Evolutionary conservation across 2,329 filamentous ascomycete species (phyloP).

Genomic region (Hypomyces rosellus): DNA sequence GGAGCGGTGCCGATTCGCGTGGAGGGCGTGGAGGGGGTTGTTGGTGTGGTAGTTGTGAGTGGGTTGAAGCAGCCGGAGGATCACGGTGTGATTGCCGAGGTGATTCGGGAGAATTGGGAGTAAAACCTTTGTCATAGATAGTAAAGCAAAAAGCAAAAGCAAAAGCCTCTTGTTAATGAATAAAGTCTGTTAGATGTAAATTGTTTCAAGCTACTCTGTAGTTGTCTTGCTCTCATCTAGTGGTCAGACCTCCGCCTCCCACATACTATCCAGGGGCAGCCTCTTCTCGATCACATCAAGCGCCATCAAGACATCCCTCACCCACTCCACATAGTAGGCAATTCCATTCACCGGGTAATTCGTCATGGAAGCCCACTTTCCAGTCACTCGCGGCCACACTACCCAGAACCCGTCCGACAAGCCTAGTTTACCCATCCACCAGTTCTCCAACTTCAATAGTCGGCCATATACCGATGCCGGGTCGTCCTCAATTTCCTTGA

Average conservation of each 20-base stretch:
- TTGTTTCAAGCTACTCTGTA: too few species aligned
- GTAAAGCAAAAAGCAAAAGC: too few species aligned
- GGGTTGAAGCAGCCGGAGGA: constrained; percentile 73
- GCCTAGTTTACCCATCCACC: background rate
- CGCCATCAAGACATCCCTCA: too few species aligned
- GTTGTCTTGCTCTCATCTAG: too few species aligned
- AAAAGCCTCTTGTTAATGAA: too few species aligned
- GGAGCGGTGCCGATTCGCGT: constrained; percentile 70
- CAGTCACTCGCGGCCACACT: background rate
- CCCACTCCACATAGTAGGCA: too few species aligned
- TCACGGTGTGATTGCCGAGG: constrained; percentile 68
- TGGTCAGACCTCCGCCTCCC: too few species aligned
- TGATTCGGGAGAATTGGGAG: constrained; percentile 48
- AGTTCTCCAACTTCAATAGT: background rate
- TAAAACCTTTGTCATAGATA: background rate
- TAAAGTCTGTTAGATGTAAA: too few species aligned
- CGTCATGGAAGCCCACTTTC: background rate
- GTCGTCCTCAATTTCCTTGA: background rate
- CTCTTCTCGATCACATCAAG: too few species aligned
- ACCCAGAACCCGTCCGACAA: background rate
- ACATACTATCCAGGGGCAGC: too few species aligned
- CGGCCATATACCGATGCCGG: background rate
- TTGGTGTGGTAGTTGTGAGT: constrained; percentile 69
- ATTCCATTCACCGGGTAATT: too few species aligned
- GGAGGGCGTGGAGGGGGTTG: constrained; percentile 65